Conservation (phyloP, 2,329 filamentous ascomycete genomes). For the Penicillium palitans region DNA sequence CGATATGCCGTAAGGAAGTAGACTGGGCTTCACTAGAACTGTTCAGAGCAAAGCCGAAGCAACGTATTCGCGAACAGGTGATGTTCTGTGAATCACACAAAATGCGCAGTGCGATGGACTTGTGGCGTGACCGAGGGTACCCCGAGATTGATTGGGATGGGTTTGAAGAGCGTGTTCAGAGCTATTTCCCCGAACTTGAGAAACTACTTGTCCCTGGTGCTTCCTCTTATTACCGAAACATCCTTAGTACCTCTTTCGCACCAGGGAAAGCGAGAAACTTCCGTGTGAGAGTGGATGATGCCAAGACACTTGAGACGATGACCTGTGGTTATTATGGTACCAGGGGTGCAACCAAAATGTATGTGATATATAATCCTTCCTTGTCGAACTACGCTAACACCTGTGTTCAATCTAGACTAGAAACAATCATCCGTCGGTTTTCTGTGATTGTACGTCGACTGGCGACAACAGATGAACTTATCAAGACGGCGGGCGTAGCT, state of each 20-base stretch:
- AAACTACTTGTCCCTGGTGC: slow-evolving; percentile 56
- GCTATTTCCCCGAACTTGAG: slow-evolving; percentile 58
- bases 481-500: slow-evolving; percentile 66
- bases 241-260: slow-evolving; percentile 57
- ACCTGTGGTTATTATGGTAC: slow-evolving; percentile 83
- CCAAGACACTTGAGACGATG: slow-evolving; percentile 53
- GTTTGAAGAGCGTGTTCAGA: slow-evolving; percentile 60
- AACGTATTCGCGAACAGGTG: slow-evolving; percentile 38
- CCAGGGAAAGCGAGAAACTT: slow-evolving; percentile 62
- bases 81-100: slow-evolving; percentile 67
- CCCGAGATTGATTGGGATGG: slow-evolving; percentile 69
- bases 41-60: slow-evolving; percentile 45
- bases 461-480: slow-evolving; percentile 63
- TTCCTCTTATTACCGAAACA: slow-evolving; percentile 61
- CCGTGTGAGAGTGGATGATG: slow-evolving; percentile 50
- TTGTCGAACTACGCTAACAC: neutral
- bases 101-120: slow-evolving; percentile 52
- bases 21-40: slow-evolving; percentile 55
- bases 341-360: slow-evolving; percentile 70
- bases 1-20: slow-evolving; percentile 66
- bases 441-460: slow-evolving; percentile 60
- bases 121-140: slow-evolving; percentile 60
- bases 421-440: slow-evolving; percentile 64
- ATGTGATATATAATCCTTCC: slow-evolving; percentile 26
- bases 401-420: slow-evolving; percentile 33